Conservation (phyloP, 352 stramenopile genomes). For the Aphanomyces invadans region DNA sequence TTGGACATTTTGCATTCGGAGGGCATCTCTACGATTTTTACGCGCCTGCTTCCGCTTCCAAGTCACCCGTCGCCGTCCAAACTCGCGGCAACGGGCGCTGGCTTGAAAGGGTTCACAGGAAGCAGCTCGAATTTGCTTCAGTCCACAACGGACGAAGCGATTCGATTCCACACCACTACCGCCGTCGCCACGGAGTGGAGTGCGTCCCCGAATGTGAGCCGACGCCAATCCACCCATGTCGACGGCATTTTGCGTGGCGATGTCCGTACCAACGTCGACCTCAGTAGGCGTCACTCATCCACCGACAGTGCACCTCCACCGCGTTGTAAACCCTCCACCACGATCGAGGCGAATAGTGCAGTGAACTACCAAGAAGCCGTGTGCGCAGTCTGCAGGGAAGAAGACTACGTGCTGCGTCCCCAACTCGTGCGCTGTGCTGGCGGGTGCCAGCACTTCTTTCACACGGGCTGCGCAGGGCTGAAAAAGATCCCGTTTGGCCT, state of each 20-base stretch:
- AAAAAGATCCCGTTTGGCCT: conserved; percentile 76
- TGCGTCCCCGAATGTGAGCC: too few relatives aligned
- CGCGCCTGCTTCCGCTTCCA: not conserved
- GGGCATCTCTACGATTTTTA: conserved; percentile 32
- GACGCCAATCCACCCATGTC: too few relatives aligned
- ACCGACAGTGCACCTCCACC: too few relatives aligned
- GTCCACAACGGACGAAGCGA: too few relatives aligned
- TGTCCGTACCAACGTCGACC: too few relatives aligned
- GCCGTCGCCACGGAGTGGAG: too few relatives aligned
- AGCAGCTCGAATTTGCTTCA: not conserved
- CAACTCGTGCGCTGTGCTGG: conserved; percentile 59
- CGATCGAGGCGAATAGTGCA: too few relatives aligned
- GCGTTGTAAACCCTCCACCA: not conserved
- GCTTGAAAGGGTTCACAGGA: not conserved
- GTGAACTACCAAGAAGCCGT: conserved; percentile 23
- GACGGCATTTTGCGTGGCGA: too few relatives aligned
- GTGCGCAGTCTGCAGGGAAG: conserved; percentile 57
- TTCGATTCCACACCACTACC: too few relatives aligned
- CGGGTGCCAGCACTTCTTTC: conserved; percentile 45
- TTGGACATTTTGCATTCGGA: conserved; percentile 68
- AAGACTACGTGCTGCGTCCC: conserved; percentile 77
- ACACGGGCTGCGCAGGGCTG: conserved; percentile 66
- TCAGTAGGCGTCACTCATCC: too few relatives aligned
- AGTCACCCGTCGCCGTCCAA: not conserved
- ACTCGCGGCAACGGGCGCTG: not conserved